Base-by-base conservation (phyloP, 2,329 filamentous ascomycete genomes). In the Clarireedia hainanense region DNA sequence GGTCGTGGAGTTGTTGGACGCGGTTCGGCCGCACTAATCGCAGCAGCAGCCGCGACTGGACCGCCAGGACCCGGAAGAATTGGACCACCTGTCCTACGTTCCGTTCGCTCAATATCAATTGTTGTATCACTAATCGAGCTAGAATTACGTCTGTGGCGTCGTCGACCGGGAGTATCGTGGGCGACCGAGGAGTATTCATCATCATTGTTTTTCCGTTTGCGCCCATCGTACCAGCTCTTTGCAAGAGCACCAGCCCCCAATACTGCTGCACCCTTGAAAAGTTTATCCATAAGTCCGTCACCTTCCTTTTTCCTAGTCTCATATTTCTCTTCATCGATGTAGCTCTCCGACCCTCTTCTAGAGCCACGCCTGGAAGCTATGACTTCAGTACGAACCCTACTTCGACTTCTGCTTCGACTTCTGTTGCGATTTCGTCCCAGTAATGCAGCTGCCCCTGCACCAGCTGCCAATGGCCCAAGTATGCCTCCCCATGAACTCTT, bases 171-270 rank as follows among this genome's bases (percentile, higher is more conserved):
- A 1, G 81, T 84, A 54, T 84, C 81, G 0, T 78, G 82, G 2
- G 78, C 77, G 2, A 86, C 81, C 3, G 80, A 81, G 12, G 82
- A 84, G 63, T 84, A 83, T 47, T 85, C 81, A 49, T 84, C 81
- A 23, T 75, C 73, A 12, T 71, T 67, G 52, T 68, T 71, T 42
- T 70, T 70, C 40, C 70, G 71, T 27, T 78, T 72, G 53, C 77
- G 76, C 55, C 78, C 75, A 58, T 80, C 80, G 65, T 80, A 78
- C 50, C 83, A 73, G 46, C 75, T 81, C 58, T 81, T 83, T 3
- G 80, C 75, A 15, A 89, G 70, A 30, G 80, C 81, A 17, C 80
- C 81, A 6, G 79, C 84, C 17, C 86, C 86, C 1, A 85, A 68
- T 5, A 79, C 74, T 0, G 82, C 85, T 14, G 81, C 84, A 23